Base-by-base conservation (phyloP, 352 stramenopile genomes). In the Pythium grandisporangium region DNA sequence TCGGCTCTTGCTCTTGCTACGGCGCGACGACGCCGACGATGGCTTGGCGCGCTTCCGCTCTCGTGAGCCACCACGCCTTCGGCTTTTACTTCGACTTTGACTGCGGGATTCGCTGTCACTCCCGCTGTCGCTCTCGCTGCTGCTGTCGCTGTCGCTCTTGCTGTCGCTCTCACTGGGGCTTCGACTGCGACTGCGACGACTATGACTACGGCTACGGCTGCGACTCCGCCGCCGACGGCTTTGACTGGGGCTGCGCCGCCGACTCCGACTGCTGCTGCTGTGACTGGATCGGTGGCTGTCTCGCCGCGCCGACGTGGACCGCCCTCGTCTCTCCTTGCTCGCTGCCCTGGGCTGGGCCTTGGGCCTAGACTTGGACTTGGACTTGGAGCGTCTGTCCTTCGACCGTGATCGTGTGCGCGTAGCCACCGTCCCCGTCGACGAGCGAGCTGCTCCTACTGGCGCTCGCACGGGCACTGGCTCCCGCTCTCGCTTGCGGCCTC, bases 1-100 rank as follows among this genome's bases (percentile, higher is more conserved):
- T 7, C 35, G 33, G 26, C 29, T 17, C n/a, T 26, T 20, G 29
- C 45, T 56, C 42, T 43, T 61, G 36, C 56, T 69, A 32, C 2
- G 30, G 16, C 19, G 16, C 8, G 35, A 11, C 29, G 25, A n/a
- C 21, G 27, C 22, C 13, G 16, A 20, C 17, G 30, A 38, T 35
- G 27, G 14, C 27, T 32, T 32, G 10, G 27, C 0, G 27, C 27
- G 27, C 27, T 32, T 32, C 14, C 27, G 10, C 0, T 32, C 27
- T 14, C 27, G 27, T 14, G 27, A 32, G 8, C 14, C 14, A 14
- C 14, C 27, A 32, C 8, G 27, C 27, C 40, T 38, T 20, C 30
- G 16, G 7, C 14, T 10, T 7, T n/a, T 42, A 11, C 17, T 42
- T n/a, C n/a, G n/a, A n/a, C n/a, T n/a, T n/a, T n/a, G n/a, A n/a